phyloP scores from a whole-genome alignment of 176 grass and related monocot genomes.

The Zoysia japonica region DNA sequence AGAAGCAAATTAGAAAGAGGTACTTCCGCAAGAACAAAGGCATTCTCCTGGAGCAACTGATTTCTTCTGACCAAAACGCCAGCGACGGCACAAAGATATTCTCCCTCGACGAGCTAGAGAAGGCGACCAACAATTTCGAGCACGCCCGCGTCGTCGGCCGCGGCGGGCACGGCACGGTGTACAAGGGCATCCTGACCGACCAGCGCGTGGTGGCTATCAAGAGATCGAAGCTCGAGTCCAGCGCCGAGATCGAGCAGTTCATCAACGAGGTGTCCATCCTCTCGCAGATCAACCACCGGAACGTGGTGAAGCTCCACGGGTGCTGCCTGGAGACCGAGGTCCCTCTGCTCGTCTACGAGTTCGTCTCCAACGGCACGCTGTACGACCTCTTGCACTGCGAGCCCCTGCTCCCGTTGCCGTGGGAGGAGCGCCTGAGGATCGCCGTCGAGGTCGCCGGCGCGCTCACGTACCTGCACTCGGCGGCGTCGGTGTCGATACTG shows the following conservation, averaged over 20 bases:
- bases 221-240: not conserved
- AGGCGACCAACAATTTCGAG: conserved; percentile 37
- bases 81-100: conserved; percentile 37
- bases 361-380: conserved; percentile 33
- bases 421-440: conserved; percentile 32
- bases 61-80: not conserved
- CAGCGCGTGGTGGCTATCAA: conserved; percentile 37
- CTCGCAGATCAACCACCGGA: conserved; percentile 35
- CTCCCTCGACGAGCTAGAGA: conserved; percentile 34
- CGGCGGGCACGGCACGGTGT: conserved; percentile 23
- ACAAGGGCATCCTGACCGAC: conserved; percentile 36
- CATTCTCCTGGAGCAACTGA: conserved; percentile 25
- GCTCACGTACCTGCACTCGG: conserved; percentile 31
- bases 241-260: conserved; percentile 18
- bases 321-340: conserved; percentile 35
- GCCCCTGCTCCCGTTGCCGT: not conserved
- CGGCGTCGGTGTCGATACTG: conserved; percentile 25
- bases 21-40: conserved; percentile 36
- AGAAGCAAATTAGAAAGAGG: not conserved
- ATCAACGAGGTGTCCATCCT: conserved; percentile 41
- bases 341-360: conserved; percentile 29
- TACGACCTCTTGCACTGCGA: conserved; percentile 4
- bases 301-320: conserved; percentile 39
- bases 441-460: conserved; percentile 19
- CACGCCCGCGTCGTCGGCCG: conserved; percentile 11